Percentiles rank a stretch among this genome's conserved stretches.
Evolutionary conservation across 371 early-diverging fungal genomes (phyloP).

Genomic region (Syncephalastrum monosporum): DNA sequence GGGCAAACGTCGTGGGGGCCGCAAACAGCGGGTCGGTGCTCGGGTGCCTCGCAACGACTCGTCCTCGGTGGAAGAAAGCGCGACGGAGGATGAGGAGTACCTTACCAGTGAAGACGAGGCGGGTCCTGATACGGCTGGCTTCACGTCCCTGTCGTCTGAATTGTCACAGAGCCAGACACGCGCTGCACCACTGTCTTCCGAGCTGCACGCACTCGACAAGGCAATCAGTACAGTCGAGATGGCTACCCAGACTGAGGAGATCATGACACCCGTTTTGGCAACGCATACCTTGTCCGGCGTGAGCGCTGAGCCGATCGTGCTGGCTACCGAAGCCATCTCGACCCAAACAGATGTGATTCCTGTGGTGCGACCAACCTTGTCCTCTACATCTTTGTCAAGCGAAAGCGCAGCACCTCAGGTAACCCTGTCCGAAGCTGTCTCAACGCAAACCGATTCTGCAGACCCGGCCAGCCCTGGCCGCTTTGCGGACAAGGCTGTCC

Average conservation of each 20-base stretch:
- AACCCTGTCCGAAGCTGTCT: too few species aligned
- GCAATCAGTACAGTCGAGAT: background rate
- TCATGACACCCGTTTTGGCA: background rate
- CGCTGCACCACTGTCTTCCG: constrained; percentile 1
- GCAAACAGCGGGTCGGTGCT: too few species aligned
- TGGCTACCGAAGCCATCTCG: background rate
- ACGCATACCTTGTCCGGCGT: constrained; percentile 3
- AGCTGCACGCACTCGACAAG: background rate
- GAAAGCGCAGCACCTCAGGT: background rate
- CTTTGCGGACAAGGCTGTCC: too few species aligned
- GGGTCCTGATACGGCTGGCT: background rate
- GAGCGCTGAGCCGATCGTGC: constrained; percentile 3
- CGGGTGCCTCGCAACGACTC: too few species aligned
- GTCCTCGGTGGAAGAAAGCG: constrained; percentile 1
- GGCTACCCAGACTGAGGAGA: background rate
- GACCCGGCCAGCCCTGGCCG: too few species aligned
- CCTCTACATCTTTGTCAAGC: too few species aligned
- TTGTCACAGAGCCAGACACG: constrained; percentile 11
- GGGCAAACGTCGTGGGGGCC: too few species aligned
- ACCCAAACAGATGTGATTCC: constrained; percentile 1
- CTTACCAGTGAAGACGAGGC: constrained; percentile 4
- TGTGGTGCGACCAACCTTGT: background rate
- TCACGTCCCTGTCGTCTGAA: constrained; percentile 19
- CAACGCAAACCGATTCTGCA: too few species aligned
- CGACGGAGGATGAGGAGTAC: constrained; percentile 2